phyloP scores from a whole-genome alignment of 2,329 filamentous ascomycete species.

The Cercospora sojina region DNA sequence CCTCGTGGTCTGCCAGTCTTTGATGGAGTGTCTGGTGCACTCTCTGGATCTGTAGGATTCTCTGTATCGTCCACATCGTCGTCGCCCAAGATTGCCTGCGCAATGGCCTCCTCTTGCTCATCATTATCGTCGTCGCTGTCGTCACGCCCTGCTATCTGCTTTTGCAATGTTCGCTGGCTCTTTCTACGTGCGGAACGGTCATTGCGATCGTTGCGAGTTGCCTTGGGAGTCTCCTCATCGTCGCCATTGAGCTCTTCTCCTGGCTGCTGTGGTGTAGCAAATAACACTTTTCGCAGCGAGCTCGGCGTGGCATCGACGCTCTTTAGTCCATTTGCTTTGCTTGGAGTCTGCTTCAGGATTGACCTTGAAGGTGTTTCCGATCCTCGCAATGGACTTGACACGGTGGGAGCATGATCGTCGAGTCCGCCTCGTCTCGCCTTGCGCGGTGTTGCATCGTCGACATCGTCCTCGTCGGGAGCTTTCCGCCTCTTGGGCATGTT shows the following conservation, averaged over 20 bases:
- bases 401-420: slow-evolving; percentile 4
- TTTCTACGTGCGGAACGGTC: slow-evolving; percentile 86
- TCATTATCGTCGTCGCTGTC: slow-evolving; percentile 65
- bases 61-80: slow-evolving; percentile 32
- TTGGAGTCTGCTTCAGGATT: slow-evolving; percentile 36
- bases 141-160: slow-evolving; percentile 64
- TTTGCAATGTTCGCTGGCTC: slow-evolving; percentile 73
- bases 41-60: slow-evolving; percentile 43
- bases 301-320: slow-evolving; percentile 42
- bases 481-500: slow-evolving; percentile 31
- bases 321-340: slow-evolving; percentile 28
- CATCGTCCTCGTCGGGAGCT: slow-evolving; percentile 24
- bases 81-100: slow-evolving; percentile 29
- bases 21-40: slow-evolving; percentile 43
- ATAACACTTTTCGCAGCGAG: slow-evolving; percentile 48
- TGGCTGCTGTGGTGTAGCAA: slow-evolving; percentile 47
- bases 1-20: slow-evolving; percentile 48
- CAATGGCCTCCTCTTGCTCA: slow-evolving; percentile 48
- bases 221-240: slow-evolving; percentile 48
- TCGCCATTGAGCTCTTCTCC: slow-evolving; percentile 46
- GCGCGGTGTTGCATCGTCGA: slow-evolving; percentile 26
- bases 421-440: slow-evolving; percentile 27
- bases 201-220: slow-evolving; percentile 67
- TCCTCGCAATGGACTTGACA: slow-evolving; percentile 19
- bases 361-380: slow-evolving; percentile 37